These are phyloP conservation scores for Ustilago loliicola DNA, from an alignment of 1,284 basidiomycete species.

Conservation along the genomic window DNA sequence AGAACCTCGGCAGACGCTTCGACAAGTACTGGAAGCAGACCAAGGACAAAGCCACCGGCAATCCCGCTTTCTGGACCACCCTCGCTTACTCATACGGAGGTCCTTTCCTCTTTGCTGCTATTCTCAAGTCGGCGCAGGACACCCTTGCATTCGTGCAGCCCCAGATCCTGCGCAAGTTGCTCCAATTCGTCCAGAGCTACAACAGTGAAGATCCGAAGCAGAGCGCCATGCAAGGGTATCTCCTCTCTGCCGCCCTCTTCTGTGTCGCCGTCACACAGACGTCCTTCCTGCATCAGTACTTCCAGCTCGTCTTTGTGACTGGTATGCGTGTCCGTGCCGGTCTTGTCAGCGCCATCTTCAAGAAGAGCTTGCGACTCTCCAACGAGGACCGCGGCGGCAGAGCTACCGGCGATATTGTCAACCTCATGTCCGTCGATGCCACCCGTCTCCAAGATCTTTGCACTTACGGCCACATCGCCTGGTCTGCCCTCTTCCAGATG, in stretches of 20 bases:
- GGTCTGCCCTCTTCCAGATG: constrained; percentile 76
- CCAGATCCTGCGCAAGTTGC: constrained; percentile 83
- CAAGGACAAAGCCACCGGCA: constrained; percentile 79
- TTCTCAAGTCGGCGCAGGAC: constrained; percentile 59
- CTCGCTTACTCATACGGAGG: constrained; percentile 73
- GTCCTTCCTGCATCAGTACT: constrained; percentile 83
- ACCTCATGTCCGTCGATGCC: constrained; percentile 92
- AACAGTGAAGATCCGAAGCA: constrained; percentile 34
- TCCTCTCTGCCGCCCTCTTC: constrained; percentile 74
- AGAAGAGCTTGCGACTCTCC: constrained; percentile 76
- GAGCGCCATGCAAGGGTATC: constrained; percentile 55
- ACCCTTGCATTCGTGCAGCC: constrained; percentile 81
- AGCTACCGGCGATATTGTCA: constrained; percentile 85
- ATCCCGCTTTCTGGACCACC: constrained; percentile 76
- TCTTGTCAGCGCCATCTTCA: constrained; percentile 89
- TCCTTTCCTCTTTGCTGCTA: constrained; percentile 74
- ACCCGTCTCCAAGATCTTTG: constrained; percentile 89
- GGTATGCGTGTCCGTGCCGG: constrained; percentile 84
- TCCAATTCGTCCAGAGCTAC: constrained; percentile 77
- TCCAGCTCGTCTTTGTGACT: constrained; percentile 74
- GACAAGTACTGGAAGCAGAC: constrained; percentile 78
- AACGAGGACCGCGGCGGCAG: constrained; percentile 83
- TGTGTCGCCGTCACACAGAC: constrained; percentile 79
- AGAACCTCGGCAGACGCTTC: constrained; percentile 77
- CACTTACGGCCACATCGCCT: constrained; percentile 82